Evolutionary conservation across 192 early-diverging fungal genomes (phyloP), one percentile per base, ranked within the genome.

Genomic region (Lunasporangiospora selenospora): DNA sequence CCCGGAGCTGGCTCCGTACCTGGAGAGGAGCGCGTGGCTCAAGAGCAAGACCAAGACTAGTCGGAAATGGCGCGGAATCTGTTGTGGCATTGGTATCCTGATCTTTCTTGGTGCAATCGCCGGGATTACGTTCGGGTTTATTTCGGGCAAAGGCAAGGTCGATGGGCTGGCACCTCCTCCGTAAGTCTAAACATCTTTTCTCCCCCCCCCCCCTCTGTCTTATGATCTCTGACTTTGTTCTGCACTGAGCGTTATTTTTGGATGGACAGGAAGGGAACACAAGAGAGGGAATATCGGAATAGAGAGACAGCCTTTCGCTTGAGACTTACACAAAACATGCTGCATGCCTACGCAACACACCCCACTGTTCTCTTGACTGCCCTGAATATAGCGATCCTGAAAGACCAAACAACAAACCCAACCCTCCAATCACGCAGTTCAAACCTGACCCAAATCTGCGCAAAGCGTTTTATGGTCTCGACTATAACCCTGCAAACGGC

Each of bases 391-490:
- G 61, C 16, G 27, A 44, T 18, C 61, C 61, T 5, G 51, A 63
- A 29, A 36, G 36, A 44, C 65, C 64, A 12, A 37, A 29, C 3
- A 57, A 57, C 6, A 62, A 19, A 8, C 31, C 31, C 8, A 51
- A 12, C 26, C 52, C 63, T 4, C 41, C 41, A 6, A 66, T 67
- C 23, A 67, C 64, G 7, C 37, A 59, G 29, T 67, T 62, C 46
- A 47, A 55, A 40, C 63, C 63, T 13, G 62, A 80, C 43, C 67
- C 78, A 11, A 60, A 61, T 16, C 48, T 62, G 16, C 53, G 36
- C 44, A 75, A 76, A 11, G 65, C 78, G 3, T 80, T 80, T 45
- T 80, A 70, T 41, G 78, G 78, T 0, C 37, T 80, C 8, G 73
- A 76, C 42, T 80, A 80, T 44, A 80, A 75, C 18, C 75, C 78